These are phyloP conservation scores for Pyrus hybrid DNA, from an alignment of 331 rosid species.

Conservation along the genomic window DNA sequence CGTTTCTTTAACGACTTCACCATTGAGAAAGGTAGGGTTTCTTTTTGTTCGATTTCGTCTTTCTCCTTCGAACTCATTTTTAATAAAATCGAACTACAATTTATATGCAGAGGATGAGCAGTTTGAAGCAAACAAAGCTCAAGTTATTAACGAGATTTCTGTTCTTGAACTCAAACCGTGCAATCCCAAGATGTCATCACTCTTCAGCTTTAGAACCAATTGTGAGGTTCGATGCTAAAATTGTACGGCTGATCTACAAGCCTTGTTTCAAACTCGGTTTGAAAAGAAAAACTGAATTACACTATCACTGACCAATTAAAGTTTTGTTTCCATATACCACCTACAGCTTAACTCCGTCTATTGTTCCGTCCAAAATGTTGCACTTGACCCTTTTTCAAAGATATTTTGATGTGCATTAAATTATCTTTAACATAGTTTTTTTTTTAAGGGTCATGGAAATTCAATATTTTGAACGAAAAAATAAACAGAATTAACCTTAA, in stretches of 20 bases:
- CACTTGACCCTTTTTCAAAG: neutral
- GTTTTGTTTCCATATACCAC: neutral
- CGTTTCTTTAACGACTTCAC: slow-evolving; percentile 47
- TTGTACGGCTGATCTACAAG: neutral
- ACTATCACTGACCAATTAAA: neutral
- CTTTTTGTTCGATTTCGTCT: neutral
- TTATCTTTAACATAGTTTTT: neutral
- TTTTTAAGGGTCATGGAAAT: neutral
- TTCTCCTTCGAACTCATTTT: neutral
- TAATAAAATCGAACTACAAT: neutral
- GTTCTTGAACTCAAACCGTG: slow-evolving; percentile 8
- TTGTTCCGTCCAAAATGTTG: neutral
- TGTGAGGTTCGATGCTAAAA: neutral
- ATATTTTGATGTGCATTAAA: neutral
- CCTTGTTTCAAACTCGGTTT: neutral
- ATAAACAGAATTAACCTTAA: neutral
- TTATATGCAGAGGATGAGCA: slow-evolving; percentile 39
- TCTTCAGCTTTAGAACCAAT: neutral
- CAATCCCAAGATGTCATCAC: neutral
- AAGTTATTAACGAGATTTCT: slow-evolving; percentile 37
- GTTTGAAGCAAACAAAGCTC: slow-evolving; percentile 49
- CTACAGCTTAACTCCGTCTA: neutral
- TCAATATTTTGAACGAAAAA: neutral
- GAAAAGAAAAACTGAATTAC: neutral
- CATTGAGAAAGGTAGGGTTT: slow-evolving; percentile 39